Evolutionary conservation across 1,284 basidiomycete genomes (phyloP).

Genomic region (Ustilago xerochloae): DNA sequence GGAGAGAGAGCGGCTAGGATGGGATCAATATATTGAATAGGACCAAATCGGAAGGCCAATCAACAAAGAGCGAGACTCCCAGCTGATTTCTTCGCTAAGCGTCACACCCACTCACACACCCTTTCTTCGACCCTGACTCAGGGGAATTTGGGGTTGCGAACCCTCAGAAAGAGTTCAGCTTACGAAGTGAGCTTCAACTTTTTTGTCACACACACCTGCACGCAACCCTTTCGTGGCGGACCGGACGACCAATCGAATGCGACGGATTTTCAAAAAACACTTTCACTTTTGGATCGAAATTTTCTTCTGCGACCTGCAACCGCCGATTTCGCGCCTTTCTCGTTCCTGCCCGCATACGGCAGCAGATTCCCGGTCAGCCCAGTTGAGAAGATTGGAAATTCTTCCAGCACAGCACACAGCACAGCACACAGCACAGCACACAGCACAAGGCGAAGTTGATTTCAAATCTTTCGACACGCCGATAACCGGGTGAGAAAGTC

Average conservation of each 20-base stretch:
- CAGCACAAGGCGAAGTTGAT: not conserved
- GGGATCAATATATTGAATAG: slow-evolving; percentile 13
- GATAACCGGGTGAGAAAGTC: not conserved
- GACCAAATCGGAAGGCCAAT: slow-evolving; percentile 3
- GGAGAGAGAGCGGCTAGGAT: not conserved
- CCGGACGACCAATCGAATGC: slow-evolving; percentile 8
- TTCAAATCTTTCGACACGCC: not conserved
- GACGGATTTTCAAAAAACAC: not conserved
- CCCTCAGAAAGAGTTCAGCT: slow-evolving; percentile 24
- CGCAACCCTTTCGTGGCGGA: not conserved
- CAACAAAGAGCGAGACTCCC: not conserved
- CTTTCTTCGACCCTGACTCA: slow-evolving; percentile 5
- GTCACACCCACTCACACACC: not conserved
- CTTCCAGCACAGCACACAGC: not conserved
- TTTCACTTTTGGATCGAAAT: not conserved
- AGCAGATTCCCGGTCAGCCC: not conserved
- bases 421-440: not conserved
- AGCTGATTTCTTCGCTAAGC: slow-evolving; percentile 4
- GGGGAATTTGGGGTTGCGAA: slow-evolving; percentile 5
- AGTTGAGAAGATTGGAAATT: not conserved
- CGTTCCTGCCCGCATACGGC: not conserved
- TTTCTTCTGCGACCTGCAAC: no score
- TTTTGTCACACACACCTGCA: not conserved
- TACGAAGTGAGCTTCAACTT: slow-evolving; percentile 11
- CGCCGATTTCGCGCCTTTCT: no score